These are phyloP conservation scores for Sporisorium exsertum DNA, from an alignment of 1,284 basidiomycete species.

Conservation along the genomic window DNA sequence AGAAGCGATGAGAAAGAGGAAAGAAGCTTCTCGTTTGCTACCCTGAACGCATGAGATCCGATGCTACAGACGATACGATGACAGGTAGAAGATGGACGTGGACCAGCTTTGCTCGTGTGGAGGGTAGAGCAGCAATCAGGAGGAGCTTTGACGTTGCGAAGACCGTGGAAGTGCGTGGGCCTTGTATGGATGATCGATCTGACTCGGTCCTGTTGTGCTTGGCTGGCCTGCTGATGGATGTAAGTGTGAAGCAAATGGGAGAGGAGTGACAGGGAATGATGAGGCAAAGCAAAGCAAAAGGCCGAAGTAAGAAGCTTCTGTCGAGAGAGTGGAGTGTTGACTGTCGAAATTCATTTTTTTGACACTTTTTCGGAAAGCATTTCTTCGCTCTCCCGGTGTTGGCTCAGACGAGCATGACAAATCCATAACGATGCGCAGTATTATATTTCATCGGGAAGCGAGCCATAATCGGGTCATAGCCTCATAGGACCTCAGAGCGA, in stretches of 20 bases:
- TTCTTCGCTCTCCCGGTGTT: slow-evolving; percentile 3
- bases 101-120: slow-evolving; percentile 10
- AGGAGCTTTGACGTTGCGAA: neutral
- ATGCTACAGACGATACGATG: neutral
- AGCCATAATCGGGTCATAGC: neutral
- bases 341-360: neutral
- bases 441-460: neutral
- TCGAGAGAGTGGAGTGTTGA: neutral
- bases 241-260: neutral
- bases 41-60: slow-evolving; percentile 4
- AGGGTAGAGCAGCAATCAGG: neutral
- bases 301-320: slow-evolving; percentile 4
- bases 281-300: neutral
- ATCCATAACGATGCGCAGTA: neutral
- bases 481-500: neutral
- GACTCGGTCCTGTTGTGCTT: neutral
- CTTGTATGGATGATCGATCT: neutral
- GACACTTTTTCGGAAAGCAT: neutral
- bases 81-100: neutral
- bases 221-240: neutral
- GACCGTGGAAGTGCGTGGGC: neutral
- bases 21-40: neutral
- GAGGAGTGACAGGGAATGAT: neutral
- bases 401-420: slow-evolving; percentile 37
- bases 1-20: neutral